Percentiles rank a stretch among this genome's conserved stretches.
Evolutionary conservation across 2,329 filamentous ascomycete species (phyloP).

Genomic region (Verticillium albo-atrum): DNA sequence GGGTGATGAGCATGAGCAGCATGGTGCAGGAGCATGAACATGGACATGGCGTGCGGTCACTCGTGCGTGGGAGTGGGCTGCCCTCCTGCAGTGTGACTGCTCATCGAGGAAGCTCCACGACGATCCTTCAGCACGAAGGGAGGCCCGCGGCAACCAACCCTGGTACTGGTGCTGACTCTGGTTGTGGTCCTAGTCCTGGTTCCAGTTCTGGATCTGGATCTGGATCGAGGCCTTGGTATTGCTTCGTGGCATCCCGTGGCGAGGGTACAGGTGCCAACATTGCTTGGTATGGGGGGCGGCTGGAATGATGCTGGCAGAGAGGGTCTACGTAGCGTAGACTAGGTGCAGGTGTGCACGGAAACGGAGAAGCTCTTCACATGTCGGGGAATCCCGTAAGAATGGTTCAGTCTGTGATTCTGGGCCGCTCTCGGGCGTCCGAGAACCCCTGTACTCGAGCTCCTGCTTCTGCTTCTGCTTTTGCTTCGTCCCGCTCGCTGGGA

Average conservation of each 20-base stretch:
- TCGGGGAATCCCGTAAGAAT: background rate
- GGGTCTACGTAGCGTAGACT: no score
- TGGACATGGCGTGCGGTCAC: background rate
- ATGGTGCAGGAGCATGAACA: no score
- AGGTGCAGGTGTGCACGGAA: background rate
- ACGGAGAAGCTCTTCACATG: background rate
- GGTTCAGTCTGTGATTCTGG: background rate
- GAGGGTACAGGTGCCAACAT: background rate
- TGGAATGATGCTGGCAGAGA: no score
- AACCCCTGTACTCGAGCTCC: no score
- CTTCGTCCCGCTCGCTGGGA: no score
- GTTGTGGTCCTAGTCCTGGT: no score
- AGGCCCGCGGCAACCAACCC: no score
- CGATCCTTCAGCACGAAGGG: background rate
- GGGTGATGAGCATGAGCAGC: background rate
- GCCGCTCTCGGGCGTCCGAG: background rate
- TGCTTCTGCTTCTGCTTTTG: no score
- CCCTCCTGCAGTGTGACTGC: background rate
- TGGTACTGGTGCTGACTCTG: no score
- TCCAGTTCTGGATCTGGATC: no score
- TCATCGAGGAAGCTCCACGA: background rate
- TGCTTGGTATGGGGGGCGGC: no score
- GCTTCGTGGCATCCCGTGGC: background rate
- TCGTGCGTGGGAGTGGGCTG: background rate
- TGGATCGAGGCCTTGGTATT: no score